Percentiles rank a stretch among this genome's conserved stretches.
Conservation (phyloP, 768 basidiomycete species). For the Suillus clintonianus region DNA sequence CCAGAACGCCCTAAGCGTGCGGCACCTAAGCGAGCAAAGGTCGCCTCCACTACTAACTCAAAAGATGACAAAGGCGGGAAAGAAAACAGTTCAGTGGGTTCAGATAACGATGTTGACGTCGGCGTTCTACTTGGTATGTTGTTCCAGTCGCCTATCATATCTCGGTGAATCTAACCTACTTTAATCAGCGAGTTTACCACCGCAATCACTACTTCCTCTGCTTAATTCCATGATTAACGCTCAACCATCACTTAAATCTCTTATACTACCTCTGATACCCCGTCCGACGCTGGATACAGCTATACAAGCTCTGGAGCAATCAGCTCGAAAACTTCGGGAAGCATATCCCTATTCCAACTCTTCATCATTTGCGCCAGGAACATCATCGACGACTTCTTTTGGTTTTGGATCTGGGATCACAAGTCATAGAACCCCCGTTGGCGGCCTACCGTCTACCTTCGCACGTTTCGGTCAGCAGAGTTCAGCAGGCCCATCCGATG, state of each 20-base stretch:
- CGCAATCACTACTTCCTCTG: constrained; percentile 74
- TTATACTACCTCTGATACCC: constrained; percentile 77
- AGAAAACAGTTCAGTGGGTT: constrained; percentile 44
- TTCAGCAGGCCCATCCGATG: constrained; percentile 24
- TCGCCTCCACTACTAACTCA: constrained; percentile 23
- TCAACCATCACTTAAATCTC: constrained; percentile 71
- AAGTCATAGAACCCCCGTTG: constrained; percentile 15
- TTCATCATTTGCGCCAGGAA: constrained; percentile 29
- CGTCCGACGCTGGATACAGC: constrained; percentile 82
- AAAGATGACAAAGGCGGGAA: constrained; percentile 48
- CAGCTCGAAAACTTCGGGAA: constrained; percentile 74
- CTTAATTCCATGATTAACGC: constrained; percentile 65
- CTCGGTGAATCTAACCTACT: constrained; percentile 12
- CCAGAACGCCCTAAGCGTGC: constrained; percentile 75
- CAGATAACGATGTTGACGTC: constrained; percentile 59
- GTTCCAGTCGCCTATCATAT: constrained; percentile 3
- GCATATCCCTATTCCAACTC: constrained; percentile 80
- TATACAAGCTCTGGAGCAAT: constrained; percentile 63
- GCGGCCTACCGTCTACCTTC: constrained; percentile 34
- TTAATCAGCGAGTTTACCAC: constrained; percentile 70
- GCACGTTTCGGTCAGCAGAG: constrained; percentile 29
- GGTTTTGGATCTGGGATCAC: constrained; percentile 31
- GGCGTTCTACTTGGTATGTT: constrained; percentile 77
- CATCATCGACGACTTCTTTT: constrained; percentile 32
- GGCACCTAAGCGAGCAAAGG: constrained; percentile 62